Evolutionary conservation across 352 stramenopile genomes (phyloP).

Genomic region (Globisporangium radiosum): DNA sequence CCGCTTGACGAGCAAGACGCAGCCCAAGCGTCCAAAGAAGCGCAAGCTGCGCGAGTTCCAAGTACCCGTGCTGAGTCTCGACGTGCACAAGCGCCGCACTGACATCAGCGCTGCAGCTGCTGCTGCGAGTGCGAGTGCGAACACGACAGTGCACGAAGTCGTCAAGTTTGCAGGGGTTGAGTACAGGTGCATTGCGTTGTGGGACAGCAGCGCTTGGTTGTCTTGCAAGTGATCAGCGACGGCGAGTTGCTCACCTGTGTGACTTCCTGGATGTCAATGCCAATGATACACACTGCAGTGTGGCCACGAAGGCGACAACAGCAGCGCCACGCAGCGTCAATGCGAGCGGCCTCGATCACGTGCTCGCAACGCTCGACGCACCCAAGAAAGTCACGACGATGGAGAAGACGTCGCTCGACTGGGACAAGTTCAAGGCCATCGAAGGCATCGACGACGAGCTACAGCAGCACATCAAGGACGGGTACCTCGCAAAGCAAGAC

Average conservation of each 20-base stretch:
- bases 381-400: conserved; percentile 92
- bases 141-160: conserved; percentile 42
- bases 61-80: conserved; percentile 62
- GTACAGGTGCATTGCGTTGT: conserved; percentile 41
- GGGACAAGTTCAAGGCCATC: conserved; percentile 93
- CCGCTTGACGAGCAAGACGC: conserved; percentile 43
- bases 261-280: neutral
- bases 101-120: conserved; percentile 25
- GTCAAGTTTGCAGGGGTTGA: conserved; percentile 84
- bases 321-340: conserved; percentile 1
- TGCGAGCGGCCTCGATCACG: conserved; percentile 61
- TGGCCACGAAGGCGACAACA: conserved; percentile 12
- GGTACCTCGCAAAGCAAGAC: conserved; percentile 94
- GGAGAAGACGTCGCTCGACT: conserved; percentile 93
- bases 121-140: conserved; percentile 1
- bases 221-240: no score
- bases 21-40: conserved; percentile 43
- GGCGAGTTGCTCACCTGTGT: no score
- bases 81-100: conserved; percentile 41
- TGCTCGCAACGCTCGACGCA: conserved; percentile 81
- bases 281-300: conserved; percentile 10
- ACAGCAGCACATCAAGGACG: conserved; percentile 90
- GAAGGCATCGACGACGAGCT: conserved; percentile 91
- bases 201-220: neutral
- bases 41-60: conserved; percentile 66